phyloP scores from a whole-genome alignment of 2,329 filamentous ascomycete species.

The Chaetomium sp. region DNA sequence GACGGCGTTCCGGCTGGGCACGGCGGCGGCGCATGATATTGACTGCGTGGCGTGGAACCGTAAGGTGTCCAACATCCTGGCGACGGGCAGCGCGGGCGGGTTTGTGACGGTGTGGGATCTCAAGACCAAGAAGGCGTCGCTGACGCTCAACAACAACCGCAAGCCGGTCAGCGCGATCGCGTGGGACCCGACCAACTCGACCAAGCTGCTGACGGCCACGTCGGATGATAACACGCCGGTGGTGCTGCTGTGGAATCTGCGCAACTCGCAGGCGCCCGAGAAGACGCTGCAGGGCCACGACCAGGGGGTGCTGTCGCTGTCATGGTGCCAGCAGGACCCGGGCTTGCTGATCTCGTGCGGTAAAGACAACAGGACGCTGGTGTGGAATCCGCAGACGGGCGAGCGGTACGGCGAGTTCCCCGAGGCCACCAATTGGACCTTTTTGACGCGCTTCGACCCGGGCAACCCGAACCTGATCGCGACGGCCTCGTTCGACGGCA shows the following conservation, averaged over 20 bases:
- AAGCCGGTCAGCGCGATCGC: conserved; percentile 93
- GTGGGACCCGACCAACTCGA: conserved; percentile 94
- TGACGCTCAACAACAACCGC: conserved; percentile 91
- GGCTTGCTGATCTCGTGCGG: conserved; percentile 87
- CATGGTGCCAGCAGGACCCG: conserved; percentile 90
- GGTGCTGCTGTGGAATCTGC: conserved; percentile 88
- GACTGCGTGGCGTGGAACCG: conserved; percentile 98
- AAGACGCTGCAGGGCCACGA: conserved; percentile 85
- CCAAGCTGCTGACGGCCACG: conserved; percentile 87
- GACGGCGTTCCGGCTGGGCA: conserved; percentile 84
- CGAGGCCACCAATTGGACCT: conserved; percentile 98
- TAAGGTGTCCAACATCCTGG: conserved; percentile 92
- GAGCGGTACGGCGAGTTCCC: conserved; percentile 86
- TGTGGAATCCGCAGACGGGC: conserved; percentile 94
- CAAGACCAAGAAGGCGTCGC: conserved; percentile 93
- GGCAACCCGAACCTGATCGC: conserved; percentile 87
- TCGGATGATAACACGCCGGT: conserved; percentile 82
- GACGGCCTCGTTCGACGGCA: conserved; percentile 94
- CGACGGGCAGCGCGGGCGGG: conserved; percentile 85
- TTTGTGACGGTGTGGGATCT: conserved; percentile 99
- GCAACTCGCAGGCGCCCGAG: conserved; percentile 94
- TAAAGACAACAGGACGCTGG: conserved; percentile 91
- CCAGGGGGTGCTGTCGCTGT: conserved; percentile 84
- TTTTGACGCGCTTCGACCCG: conserved; percentile 90
- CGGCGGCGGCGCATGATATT: conserved; percentile 84